Evolutionary conservation across 2,329 filamentous ascomycete genomes (phyloP).

Genomic region (Aureobasidium mangrovei): DNA sequence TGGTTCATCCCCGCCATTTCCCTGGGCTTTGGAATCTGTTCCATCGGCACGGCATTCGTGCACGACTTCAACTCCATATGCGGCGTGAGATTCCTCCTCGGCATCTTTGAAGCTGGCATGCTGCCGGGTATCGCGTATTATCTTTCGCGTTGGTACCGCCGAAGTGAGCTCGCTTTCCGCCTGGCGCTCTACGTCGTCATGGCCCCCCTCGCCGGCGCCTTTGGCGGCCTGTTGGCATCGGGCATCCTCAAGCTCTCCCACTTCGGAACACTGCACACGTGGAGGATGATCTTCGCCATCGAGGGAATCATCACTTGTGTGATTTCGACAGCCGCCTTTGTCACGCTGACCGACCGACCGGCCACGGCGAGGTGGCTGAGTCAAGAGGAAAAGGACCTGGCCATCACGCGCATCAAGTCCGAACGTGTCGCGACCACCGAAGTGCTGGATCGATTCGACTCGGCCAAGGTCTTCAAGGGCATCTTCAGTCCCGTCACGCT

Average conservation of each 20-base stretch:
- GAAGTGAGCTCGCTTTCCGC: conserved; percentile 58
- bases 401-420: conserved; percentile 58
- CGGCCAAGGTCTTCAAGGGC: conserved; percentile 50
- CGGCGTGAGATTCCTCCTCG: conserved; percentile 55
- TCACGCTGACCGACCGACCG: conserved; percentile 60
- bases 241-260: conserved; percentile 54
- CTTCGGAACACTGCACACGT: conserved; percentile 49
- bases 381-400: conserved; percentile 57
- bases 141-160: conserved; percentile 41
- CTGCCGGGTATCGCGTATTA: conserved; percentile 65
- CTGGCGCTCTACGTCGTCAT: conserved; percentile 62
- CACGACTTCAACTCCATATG: conserved; percentile 43
- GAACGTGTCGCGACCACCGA: conserved; percentile 55
- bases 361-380: conserved; percentile 59
- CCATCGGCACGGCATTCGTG: conserved; percentile 59
- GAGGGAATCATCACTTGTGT: conserved; percentile 57
- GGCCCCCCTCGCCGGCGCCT: conserved; percentile 61
- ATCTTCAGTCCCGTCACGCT: conserved; percentile 57
- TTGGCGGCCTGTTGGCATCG: conserved; percentile 55
- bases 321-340: conserved; percentile 51
- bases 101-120: conserved; percentile 64
- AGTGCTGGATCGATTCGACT: conserved; percentile 56
- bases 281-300: conserved; percentile 66
- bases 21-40: conserved; percentile 53
- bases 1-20: conserved; percentile 60